Percentiles rank a stretch among this genome's conserved stretches.
phyloP scores from a whole-genome alignment of 108 stramenopile species.

The Parietichytrium sp. region DNA sequence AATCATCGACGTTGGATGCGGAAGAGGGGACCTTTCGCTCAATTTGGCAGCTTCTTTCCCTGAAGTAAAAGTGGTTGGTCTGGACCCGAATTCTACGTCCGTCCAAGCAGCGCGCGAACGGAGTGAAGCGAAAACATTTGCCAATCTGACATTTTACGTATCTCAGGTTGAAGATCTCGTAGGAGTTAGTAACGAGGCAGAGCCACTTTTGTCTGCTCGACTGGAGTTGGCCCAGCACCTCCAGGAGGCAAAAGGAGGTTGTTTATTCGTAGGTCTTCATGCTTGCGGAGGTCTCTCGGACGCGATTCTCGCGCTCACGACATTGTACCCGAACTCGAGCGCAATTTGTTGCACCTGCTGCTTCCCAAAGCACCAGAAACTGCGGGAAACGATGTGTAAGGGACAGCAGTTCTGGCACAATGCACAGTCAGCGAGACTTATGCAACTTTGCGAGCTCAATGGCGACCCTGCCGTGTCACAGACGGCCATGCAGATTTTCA shows the following conservation, averaged over 20 bases:
- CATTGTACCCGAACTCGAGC: too few relatives aligned
- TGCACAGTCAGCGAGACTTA: too few relatives aligned
- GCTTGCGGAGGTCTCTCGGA: constrained; percentile 7
- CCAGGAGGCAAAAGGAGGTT: neutral
- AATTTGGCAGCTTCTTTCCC: neutral
- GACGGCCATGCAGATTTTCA: constrained; percentile 22
- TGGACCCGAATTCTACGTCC: constrained; percentile 3
- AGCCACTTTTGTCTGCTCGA: neutral
- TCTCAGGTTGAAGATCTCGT: too few relatives aligned
- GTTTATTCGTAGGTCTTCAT: constrained; percentile 6
- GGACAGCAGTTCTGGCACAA: too few relatives aligned
- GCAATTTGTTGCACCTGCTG: neutral
- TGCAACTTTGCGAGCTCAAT: too few relatives aligned
- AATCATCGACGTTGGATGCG: constrained; percentile 4
- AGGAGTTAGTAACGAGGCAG: neutral
- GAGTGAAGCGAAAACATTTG: neutral
- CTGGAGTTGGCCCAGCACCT: neutral
- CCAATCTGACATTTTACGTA: constrained; percentile 9
- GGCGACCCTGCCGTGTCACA: too few relatives aligned
- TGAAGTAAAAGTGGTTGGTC: neutral
- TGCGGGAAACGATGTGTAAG: too few relatives aligned
- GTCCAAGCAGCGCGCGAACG: neutral
- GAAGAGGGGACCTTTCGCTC: constrained; percentile 11
- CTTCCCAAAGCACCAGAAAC: neutral
- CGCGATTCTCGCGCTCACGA: neutral